phyloP scores from a whole-genome alignment of 2,329 filamentous ascomycete genomes.

The Penicillium sp. region DNA sequence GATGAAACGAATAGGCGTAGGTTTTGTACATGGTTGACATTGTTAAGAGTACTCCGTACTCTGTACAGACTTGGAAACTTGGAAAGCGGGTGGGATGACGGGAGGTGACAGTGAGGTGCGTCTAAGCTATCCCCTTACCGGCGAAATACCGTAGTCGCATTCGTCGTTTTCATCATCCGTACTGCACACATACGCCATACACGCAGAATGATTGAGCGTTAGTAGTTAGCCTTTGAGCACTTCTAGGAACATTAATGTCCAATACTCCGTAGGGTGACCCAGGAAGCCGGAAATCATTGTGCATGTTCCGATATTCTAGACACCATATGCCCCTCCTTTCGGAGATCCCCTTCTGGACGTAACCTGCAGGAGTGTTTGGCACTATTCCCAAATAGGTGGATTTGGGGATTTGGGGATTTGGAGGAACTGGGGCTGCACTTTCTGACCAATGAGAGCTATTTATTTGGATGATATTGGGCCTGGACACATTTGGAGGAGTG shows the following conservation, averaged over 20 bases:
- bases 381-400: background rate
- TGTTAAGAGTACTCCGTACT: no score
- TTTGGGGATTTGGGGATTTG: background rate
- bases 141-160: no score
- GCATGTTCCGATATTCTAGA: conserved; percentile 8
- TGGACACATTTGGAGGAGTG: background rate
- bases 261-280: background rate
- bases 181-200: background rate
- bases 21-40: no score
- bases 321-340: conserved; percentile 6
- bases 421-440: background rate
- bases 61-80: background rate
- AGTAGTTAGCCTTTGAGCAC: no score
- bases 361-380: background rate
- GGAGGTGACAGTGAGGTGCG: background rate
- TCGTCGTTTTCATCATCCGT: no score
- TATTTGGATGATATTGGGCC: background rate
- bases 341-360: background rate
- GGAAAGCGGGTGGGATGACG: background rate
- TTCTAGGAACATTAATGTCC: no score
- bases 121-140: background rate
- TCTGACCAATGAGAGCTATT: background rate
- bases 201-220: background rate
- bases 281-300: conserved; percentile 10
- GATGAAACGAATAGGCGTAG: no score